Conservation (phyloP, 129 eudicot species). For the Helianthus annuus region HanXRQr2.0-SUNRISE NC_035436.2:164400839-164401338, state of each 20-base stretch:
- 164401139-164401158: background rate
- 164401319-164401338: conserved; percentile 35
- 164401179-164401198: conserved; percentile 73
- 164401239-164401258: conserved; percentile 60
- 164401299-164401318: conserved; percentile 28
- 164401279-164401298: conserved; percentile 15
- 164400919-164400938: no score
- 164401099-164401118: background rate
- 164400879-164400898: no score
- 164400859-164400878: no score
- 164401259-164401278: conserved; percentile 30
- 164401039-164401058: background rate
- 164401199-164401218: conserved; percentile 4
- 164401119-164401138: background rate
- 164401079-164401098: background rate
- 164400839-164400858: no score
- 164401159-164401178: conserved; percentile 53
- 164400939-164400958: no score
- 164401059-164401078: background rate
- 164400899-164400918: no score
- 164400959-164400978: no score
- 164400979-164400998: no score
- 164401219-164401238: conserved; percentile 39
- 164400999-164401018: no score
- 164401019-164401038: background rate